A percentile compares a stretch with the other conserved stretches of the same genome.
phyloP scores from a whole-genome alignment of 2,329 filamentous ascomycete genomes.

The Colletotrichum neosansevieriae region DNA sequence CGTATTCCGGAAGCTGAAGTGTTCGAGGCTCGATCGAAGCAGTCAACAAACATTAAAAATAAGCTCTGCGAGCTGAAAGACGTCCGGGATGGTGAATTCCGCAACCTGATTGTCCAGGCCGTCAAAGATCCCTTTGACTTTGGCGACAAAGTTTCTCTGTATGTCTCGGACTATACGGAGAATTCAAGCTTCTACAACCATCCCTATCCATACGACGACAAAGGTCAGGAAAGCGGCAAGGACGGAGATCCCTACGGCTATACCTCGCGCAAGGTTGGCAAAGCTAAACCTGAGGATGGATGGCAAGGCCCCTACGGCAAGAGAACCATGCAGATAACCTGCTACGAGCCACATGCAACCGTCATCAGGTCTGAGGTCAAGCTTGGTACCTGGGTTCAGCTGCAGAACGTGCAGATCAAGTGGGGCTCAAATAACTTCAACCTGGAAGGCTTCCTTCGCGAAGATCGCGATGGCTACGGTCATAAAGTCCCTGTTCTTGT shows the following conservation, averaged over 20 bases:
- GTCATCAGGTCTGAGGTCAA: constrained; percentile 68
- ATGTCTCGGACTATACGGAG: constrained; percentile 86
- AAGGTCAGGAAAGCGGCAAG: constrained; percentile 45
- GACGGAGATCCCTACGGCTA: constrained; percentile 72
- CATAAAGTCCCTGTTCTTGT: constrained; percentile 69
- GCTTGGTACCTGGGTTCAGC: constrained; percentile 70
- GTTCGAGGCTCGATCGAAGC: constrained; percentile 55
- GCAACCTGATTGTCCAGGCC: constrained; percentile 79
- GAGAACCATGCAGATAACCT: constrained; percentile 76
- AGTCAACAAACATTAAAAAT: constrained; percentile 58
- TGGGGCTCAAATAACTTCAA: constrained; percentile 61
- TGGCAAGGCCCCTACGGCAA: constrained; percentile 84
- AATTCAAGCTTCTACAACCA: constrained; percentile 73
- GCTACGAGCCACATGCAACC: constrained; percentile 75
- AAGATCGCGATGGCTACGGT: constrained; percentile 60
- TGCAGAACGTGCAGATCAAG: constrained; percentile 82
- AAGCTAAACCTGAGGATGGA: constrained; percentile 37
- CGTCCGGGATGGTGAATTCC: constrained; percentile 67
- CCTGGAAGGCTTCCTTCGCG: constrained; percentile 79
- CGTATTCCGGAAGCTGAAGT: constrained; percentile 55
- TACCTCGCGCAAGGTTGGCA: constrained; percentile 47
- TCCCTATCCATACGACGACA: constrained; percentile 49
- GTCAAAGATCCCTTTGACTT: constrained; percentile 62
- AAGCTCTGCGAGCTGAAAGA: constrained; percentile 77
- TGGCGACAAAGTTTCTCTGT: constrained; percentile 68